Evolutionary conservation across 2,329 filamentous ascomycete species (phyloP), one percentile per base, ranked within the genome.

Genomic region (Fonsecaea pugnacius): DNA sequence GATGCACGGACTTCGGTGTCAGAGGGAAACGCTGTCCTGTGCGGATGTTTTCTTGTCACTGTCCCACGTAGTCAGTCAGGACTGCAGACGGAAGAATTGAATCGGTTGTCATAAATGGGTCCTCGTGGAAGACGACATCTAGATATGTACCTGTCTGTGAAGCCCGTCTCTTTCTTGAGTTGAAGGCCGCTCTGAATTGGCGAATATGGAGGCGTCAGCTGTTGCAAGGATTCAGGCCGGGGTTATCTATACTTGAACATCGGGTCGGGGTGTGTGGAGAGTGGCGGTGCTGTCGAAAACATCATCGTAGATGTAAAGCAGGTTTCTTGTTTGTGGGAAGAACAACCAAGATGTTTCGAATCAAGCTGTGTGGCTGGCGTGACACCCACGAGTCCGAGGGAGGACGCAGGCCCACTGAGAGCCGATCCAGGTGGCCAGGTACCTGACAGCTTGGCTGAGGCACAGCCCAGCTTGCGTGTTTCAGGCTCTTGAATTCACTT

Each of bases 401-500:
- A 30, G 27, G 3, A 30, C 27, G 6, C 27, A 6, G 27, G 27
- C 27, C 27, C 27, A 30, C 27, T 30, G 6, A 30, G 27, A 30
- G 27, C 27, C 27, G 27, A 30, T 30, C 27, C 27, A 30, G 27
- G 33, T 14, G 33, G 8, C 32, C 8, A 43, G 9, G 18, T 14
- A 12, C 43, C 43, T 27, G 43, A 38, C 35, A 46, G 24, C 32
- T 18, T 52, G 48, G 24, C 21, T 43, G 12, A 53, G 6, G 32
- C 48, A 10, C 46, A 35, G 58, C 48, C 58, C 48, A 53, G 58
- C 33, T 60, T 60, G 58, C 58, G 58, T 54, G 58, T 53, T 60
- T 60, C 58, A 53, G 21, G 24, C 48, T 4, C 27, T 21, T 43
- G n/a, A 53, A 32, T 21, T 16, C 24, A 52, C 53, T 24, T 16